A percentile compares a stretch with the other conserved stretches of the same genome.
Conservation (phyloP, 768 basidiomycete genomes). For the Pholiota conissans region DNA sequence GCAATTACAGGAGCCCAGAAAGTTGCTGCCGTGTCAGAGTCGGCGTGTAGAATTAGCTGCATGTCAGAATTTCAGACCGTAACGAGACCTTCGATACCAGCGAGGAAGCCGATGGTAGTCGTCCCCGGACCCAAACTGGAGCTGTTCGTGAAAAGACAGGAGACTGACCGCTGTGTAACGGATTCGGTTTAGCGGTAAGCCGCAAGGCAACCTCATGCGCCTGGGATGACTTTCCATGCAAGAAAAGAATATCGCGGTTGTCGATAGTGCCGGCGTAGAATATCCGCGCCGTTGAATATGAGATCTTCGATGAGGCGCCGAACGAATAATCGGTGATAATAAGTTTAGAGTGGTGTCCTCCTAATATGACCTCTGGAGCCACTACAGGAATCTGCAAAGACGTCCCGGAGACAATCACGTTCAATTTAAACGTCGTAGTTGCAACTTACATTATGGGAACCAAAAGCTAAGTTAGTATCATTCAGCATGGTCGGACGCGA, state of each 20-base stretch:
- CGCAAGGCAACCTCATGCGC: constrained; percentile 53
- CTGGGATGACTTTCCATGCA: constrained; percentile 56
- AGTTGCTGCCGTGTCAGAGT: constrained; percentile 62
- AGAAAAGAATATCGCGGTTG: constrained; percentile 60
- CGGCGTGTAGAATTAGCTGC: constrained; percentile 69
- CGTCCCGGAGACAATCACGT: constrained; percentile 53
- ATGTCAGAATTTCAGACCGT: constrained; percentile 66
- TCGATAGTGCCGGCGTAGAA: constrained; percentile 67
- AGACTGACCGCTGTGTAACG: constrained; percentile 25
- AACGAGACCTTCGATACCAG: constrained; percentile 57
- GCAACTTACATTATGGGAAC: constrained; percentile 32
- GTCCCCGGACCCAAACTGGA: constrained; percentile 17
- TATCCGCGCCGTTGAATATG: constrained; percentile 75
- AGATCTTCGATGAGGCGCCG: constrained; percentile 52
- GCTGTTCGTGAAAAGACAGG: constrained; percentile 26
- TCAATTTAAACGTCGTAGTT: constrained; percentile 57
- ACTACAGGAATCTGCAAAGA: constrained; percentile 56
- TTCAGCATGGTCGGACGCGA: not conserved
- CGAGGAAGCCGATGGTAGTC: constrained; percentile 53
- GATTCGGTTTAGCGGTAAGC: constrained; percentile 47
- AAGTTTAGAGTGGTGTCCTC: constrained; percentile 73
- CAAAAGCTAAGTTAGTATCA: not conserved
- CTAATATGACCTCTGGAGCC: constrained; percentile 53
- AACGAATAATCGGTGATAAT: constrained; percentile 73
- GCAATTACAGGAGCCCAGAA: constrained; percentile 78